Base-by-base conservation (phyloP, 2,329 filamentous ascomycete species). In the Aspergillus sp. region DNA sequence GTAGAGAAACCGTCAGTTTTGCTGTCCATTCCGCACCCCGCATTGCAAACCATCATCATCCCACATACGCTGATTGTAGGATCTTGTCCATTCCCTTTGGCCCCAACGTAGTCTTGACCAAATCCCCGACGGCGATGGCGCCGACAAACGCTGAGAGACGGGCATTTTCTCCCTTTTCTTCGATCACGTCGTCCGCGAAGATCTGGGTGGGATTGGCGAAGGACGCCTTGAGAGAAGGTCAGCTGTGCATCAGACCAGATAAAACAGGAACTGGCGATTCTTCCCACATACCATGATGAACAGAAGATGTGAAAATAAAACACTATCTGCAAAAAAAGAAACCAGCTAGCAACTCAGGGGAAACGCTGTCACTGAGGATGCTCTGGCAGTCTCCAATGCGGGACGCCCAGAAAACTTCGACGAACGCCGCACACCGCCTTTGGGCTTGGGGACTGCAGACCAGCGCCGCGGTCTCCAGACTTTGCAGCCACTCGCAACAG, bases 21-120 rank as follows among this genome's bases (percentile, higher is more conserved):
- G 49, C 46, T 44, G 28, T 30, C 41, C 12, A 48, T 55, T 52
- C 55, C 52, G 52, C 49, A 42, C 42, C 43, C 44, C 12, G 33
- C 48, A 43, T 36, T 19, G 42, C 44, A 46, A 19, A 19, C 19
- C 19, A 19, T 19, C 19, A 2, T 19, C 19, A 19, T 19, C 19
- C 46, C 50, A 80, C 85, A 55, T 81, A 93, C 86, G 88, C 90
- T 68, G 89, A 95, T 71, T 94, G 89, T 65, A 94, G 76, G 68
- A 95, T 95, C 77, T 95, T 96, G 77, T 97, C 93, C 90, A 97
- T 97, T 59, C 93, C 93, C 76, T 97, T 97, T 34, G 93, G 93
- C 5, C 93, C 93, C 32, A 98, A 75, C 7, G 93, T 97, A 69
- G 88, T 94, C 80, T 98, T 98, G 45, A 98, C 93, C 57, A 98